Base-by-base conservation (phyloP, 805 yeast genomes). In the Hanseniaspora thailandica region DNA sequence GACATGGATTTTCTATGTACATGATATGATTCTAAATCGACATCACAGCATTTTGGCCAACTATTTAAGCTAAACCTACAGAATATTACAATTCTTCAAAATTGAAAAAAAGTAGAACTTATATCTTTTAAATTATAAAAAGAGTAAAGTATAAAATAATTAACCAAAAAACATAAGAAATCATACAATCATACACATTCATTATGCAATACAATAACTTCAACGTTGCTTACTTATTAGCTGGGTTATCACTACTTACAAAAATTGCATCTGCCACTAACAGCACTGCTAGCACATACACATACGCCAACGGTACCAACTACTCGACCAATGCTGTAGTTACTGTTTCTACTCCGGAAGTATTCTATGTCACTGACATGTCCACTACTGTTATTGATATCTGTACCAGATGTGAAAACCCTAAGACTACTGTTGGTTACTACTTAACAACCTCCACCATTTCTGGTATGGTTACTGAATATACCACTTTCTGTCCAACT, bases 361-460 rank as follows among this genome's bases (percentile, higher is more conserved):
- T 30, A 4, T 20, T 34, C 7, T 36, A 52, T 31, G 46, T 51
- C 9, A 47, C 50, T 20, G 55, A 55, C 13, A 53, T 40, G 54
- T 48, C 57, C 22, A 56, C 57, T 22, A 55, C 57, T 47, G 52
- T 52, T 20, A 46, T 52, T 40, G 47, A 39, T 34, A 47, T 52
- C 19, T 52, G 55, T 46, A 52, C 55, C 28, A 40, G 34, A 26
- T 52, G 55, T 52, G 55, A 52, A 41, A 17, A 46, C 31, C 52
- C 55, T 17, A 22, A 45, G 15, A 44, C 55, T 10, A 52, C 55
- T 19, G 55, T 52, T 20, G 55, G 55, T 40, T 52, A 46, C 45
- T 53, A 48, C 45, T 28, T 39, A 23, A 25, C 51, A 3, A 53
- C 55, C 19, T 34, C 52, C 30, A 47, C 51, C 30, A 34, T 30